Percentiles rank a stretch among this genome's conserved stretches.
phyloP scores from a whole-genome alignment of 1,139 yeast genomes.

The Candida sojae region DNA sequence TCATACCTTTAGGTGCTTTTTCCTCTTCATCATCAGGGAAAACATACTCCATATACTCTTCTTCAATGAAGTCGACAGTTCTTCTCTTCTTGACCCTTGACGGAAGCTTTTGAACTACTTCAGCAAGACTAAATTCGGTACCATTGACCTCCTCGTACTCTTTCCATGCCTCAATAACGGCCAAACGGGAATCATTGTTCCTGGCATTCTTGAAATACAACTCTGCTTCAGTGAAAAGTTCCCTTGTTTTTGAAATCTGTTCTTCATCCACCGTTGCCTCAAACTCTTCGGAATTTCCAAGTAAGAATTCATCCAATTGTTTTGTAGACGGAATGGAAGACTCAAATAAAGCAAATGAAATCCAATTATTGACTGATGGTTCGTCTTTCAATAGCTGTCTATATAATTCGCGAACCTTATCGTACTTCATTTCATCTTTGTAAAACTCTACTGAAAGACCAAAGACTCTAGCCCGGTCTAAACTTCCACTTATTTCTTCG shows the following conservation, averaged over 20 bases:
- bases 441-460: slow-evolving; percentile 57
- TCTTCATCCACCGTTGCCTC: slow-evolving; percentile 55
- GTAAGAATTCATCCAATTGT: slow-evolving; percentile 46
- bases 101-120: slow-evolving; percentile 56
- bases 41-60: slow-evolving; percentile 62
- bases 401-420: slow-evolving; percentile 56
- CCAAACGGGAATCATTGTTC: slow-evolving; percentile 48
- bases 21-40: slow-evolving; percentile 63
- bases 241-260: slow-evolving; percentile 54
- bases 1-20: slow-evolving; percentile 25
- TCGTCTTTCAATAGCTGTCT: slow-evolving; percentile 40
- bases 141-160: slow-evolving; percentile 73
- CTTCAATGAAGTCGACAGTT: slow-evolving; percentile 45
- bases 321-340: slow-evolving; percentile 59
- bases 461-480: slow-evolving; percentile 36
- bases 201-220: slow-evolving; percentile 37
- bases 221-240: slow-evolving; percentile 59
- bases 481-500: slow-evolving; percentile 14
- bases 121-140: slow-evolving; percentile 29
- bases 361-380: slow-evolving; percentile 53
- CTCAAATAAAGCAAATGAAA: slow-evolving; percentile 72
- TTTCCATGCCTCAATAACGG: slow-evolving; percentile 63
- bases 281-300: slow-evolving; percentile 46
- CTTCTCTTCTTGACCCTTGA: slow-evolving; percentile 50
- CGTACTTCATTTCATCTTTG: slow-evolving; percentile 59